Percentiles rank a stretch among this genome's conserved stretches.
phyloP scores from a whole-genome alignment of 2,329 filamentous ascomycete genomes.

The Arachnomyces sp. region DNA sequence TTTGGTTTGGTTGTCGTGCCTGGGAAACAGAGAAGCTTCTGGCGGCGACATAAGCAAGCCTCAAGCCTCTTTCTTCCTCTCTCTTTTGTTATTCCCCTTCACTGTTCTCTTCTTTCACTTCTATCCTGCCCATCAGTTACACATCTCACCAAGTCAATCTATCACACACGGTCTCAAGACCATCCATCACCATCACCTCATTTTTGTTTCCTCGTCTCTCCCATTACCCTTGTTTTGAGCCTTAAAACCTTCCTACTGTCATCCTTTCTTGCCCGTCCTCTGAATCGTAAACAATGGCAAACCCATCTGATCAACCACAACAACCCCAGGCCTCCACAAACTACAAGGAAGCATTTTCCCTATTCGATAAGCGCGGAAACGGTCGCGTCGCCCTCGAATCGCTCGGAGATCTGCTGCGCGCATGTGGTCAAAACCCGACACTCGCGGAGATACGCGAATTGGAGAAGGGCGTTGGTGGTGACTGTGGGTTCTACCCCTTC shows the following conservation, averaged over 20 bases:
- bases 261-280: slow-evolving; percentile 6
- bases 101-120: slow-evolving; percentile 2
- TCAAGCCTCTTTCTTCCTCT: slow-evolving; percentile 9
- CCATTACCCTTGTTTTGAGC: slow-evolving; percentile 2
- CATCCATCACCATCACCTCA: no score
- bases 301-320: slow-evolving; percentile 35
- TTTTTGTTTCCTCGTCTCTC: not conserved
- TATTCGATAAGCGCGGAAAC: slow-evolving; percentile 98
- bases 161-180: no score
- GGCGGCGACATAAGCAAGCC: no score
- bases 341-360: slow-evolving; percentile 99
- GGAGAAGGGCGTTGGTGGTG: slow-evolving; percentile 79
- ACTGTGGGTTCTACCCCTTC: slow-evolving; percentile 61
- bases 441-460: slow-evolving; percentile 86
- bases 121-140: not conserved
- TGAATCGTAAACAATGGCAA: slow-evolving; percentile 18
- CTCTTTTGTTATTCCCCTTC: slow-evolving; percentile 5
- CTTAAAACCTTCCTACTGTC: slow-evolving; percentile 3
- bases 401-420: slow-evolving; percentile 87
- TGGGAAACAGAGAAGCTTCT: slow-evolving; percentile 3
- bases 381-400: slow-evolving; percentile 80
- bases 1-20: no score
- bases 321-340: slow-evolving; percentile 67
- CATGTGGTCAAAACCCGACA: slow-evolving; percentile 96
- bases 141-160: no score